Percentiles rank a stretch among this genome's conserved stretches.
These are phyloP conservation scores for Friedmanniomyces endolithicus DNA, from an alignment of 495 filamentous ascomycete genomes.

Conservation along the genomic window DNA sequence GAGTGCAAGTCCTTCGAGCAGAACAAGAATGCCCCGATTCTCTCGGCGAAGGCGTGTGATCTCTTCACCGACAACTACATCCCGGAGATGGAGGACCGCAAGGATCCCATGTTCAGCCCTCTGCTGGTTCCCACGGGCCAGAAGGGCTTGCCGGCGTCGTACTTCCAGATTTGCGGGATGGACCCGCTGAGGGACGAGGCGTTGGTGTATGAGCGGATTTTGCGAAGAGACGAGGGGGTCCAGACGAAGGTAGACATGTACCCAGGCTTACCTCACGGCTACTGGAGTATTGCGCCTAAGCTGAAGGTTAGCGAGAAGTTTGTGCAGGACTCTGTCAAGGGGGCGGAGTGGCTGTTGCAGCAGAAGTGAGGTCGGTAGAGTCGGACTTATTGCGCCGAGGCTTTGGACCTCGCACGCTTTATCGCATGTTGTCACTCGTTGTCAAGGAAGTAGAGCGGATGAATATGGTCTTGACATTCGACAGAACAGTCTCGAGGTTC, in stretches of 20 bases:
- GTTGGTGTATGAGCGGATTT: constrained; percentile 23
- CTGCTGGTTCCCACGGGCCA: constrained; percentile 15
- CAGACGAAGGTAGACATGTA: constrained; percentile 33
- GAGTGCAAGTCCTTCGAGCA: constrained; percentile 32
- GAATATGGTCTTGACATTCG: too few relatives aligned
- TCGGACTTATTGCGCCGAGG: too few relatives aligned
- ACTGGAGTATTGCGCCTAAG: constrained; percentile 26
- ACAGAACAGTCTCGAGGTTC: too few relatives aligned
- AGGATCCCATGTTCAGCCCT: constrained; percentile 9
- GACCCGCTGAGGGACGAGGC: constrained; percentile 29
- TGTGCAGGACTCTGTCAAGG: constrained; percentile 22
- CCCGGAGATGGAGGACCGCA: constrained; percentile 4
- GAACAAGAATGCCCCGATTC: constrained; percentile 26
- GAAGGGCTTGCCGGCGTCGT: constrained; percentile 28
- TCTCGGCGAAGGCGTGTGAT: constrained; percentile 10
- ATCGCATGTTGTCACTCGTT: too few relatives aligned
- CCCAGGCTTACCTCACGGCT: constrained; percentile 35
- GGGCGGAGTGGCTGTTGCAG: constrained; percentile 22
- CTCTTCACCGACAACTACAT: constrained; percentile 16
- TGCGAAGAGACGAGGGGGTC: constrained; percentile 26
- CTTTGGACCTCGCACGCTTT: too few relatives aligned
- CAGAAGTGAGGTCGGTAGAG: constrained; percentile 1
- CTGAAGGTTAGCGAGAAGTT: constrained; percentile 15
- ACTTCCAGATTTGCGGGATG: constrained; percentile 31
- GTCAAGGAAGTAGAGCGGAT: too few relatives aligned